Evolutionary conservation across 768 basidiomycete genomes (phyloP), one percentile per base, ranked within the genome.

Genomic region (Tricholoma sp.): DNA sequence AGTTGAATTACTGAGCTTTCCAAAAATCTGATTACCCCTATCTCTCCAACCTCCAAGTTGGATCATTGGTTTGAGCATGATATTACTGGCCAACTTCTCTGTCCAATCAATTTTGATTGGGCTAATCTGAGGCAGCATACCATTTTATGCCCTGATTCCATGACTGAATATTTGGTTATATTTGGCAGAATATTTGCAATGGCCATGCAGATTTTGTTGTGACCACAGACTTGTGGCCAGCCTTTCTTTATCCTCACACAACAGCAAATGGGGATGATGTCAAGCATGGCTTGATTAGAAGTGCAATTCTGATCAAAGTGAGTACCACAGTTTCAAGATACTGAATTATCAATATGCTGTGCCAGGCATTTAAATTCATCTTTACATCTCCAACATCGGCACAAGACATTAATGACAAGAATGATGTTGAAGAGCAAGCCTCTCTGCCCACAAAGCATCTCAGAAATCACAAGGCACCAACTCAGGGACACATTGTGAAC

Each of bases 321-420:
- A 57, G 45, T 45, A 8, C n/a, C n/a, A n/a, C n/a, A n/a, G n/a
- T n/a, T n/a, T n/a, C n/a, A n/a, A n/a, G n/a, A n/a, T n/a, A n/a
- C n/a, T n/a, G n/a, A n/a, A n/a, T n/a, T n/a, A n/a, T n/a, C n/a
- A n/a, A n/a, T n/a, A n/a, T n/a, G n/a, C n/a, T n/a, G n/a, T n/a
- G n/a, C 32, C n/a, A 64, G 67, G 53, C 59, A 1, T 64, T 59
- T 45, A 60, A 58, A 50, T 55, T 55, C n/a, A 57, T 66, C 4
- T 63, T 64, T 21, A 65, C 61, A 1, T 63, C 61, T 8, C 67
- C 63, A 5, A 59, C 58, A 19, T 67, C 61, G 5, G 55, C 47
- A 6, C 32, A 50, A 35, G 47, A 49, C 8, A 46, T 56, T 24
- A n/a, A 3, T 11, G 9, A n/a, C 10, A 47, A 56, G 16, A 50